Base-by-base conservation (phyloP, 139 green algal genomes). In the Dunaliella primolecta region DNA sequence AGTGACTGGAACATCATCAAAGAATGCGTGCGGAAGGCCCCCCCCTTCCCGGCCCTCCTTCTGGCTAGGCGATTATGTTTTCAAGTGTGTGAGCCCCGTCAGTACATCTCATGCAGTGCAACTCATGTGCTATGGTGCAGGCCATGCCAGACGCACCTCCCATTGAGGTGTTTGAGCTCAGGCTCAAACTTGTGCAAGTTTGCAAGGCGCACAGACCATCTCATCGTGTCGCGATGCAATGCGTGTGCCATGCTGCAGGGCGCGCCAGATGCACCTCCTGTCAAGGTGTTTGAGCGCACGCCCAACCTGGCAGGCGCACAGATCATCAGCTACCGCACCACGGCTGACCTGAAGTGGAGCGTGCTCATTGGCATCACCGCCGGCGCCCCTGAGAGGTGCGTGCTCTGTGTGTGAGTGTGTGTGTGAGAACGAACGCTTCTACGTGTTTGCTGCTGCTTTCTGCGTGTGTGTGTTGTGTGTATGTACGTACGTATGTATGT, bases 321-420 rank as follows among this genome's bases (percentile, higher is more conserved):
- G 90, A 98, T 99, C 87, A 99, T 99, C 91, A 97, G 92, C 87
- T 99, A 99, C 91, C 89, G 95, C 24, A 91, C 94, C n/a, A 94
- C 95, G 80, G 86, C 95, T 3, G 92, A 94, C 75, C 90, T 88
- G 70, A 99, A 99, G 92, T 99, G 97, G 97, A 95, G 93, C 80
- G 96, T 99, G 46, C 90, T 99, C 33, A 95, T 99, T 38, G 97
- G 97, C 88, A 99, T 99, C 83, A 96, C 96, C 0, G 95, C 95
- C 15, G 97, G 97, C 29, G 90, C 93, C 0, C 91, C 97, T 25
- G 97, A 99, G 78, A 92, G 92, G 93, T 95, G 37, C 2, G 82
- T 11, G 20, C n/a, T 36, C 27, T 32, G 29, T 57, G 37, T 46
- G 76, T 75, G 31, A 2, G 32, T 33, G 35, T 37, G 32, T 81